Evolutionary conservation across 148 eudicot species (phyloP), one percentile per base, ranked within the genome.

Genomic region (Polygonum maritimum): DNA sequence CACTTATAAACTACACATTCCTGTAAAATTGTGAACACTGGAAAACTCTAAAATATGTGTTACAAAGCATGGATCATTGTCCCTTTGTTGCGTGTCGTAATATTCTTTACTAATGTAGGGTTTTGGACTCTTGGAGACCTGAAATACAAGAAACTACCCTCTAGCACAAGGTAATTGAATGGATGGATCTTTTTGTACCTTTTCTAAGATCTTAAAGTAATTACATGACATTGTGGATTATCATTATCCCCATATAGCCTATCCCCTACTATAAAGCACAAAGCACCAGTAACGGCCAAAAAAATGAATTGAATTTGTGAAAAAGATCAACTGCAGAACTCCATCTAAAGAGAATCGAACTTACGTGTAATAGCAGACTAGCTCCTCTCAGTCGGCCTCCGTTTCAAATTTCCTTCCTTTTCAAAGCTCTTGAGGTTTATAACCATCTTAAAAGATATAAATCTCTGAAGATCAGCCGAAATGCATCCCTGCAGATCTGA

Each of bases 401-500:
- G 1, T 63, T 31, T 33, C 69, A 63, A 14, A 63, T 33, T 63
- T 63, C 39, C 63, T 19, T 19, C 63, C 35, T 63, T 63, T 31
- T 6, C 40, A 13, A 63, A 10, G 69, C 69, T 63, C 18, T 62
- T 62, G 69, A 63, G 36, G 69, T 63, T 33, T 26, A 63, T 26
- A 31, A 15, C 35, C 14, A 12, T 63, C 63, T 57, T 11, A 13
- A 26, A 11, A 33, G 18, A 38, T 63, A 2, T 22, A 19, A 54
- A 44, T 54, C 33, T 84, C 31, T 69, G 44, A 48, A 49, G 26
- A 57, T 90, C 85, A 95, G 60, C 98, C 98, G 55, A 90, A 81
- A 85, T 95, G 98, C 79, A 90, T 82, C n/a, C 96, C 98, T 15
- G 93, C 47, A 31, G 98, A 86, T 78, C 49, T 82, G 79, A 48